Conservation (phyloP, 2,329 filamentous ascomycete genomes). For the Aspergillus thermomutatus region DNA sequence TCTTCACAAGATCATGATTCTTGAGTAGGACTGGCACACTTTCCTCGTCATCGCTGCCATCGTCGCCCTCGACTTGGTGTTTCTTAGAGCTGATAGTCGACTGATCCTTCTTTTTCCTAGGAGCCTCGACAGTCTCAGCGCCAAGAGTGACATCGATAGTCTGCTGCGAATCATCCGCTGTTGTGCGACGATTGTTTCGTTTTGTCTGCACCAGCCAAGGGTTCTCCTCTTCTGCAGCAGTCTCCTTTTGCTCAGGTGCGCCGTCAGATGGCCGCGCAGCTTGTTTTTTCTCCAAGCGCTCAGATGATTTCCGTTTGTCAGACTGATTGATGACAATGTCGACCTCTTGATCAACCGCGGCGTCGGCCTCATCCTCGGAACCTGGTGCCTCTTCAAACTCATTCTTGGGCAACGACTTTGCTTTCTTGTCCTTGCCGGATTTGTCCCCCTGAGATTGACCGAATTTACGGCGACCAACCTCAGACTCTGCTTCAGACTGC, state of each 20-base stretch:
- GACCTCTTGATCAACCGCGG: slow-evolving; percentile 27
- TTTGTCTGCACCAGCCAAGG: slow-evolving; percentile 37
- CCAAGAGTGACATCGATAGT: slow-evolving; percentile 32
- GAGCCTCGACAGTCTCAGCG: slow-evolving; percentile 11
- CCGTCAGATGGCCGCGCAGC: slow-evolving; percentile 11
- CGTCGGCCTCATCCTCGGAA: slow-evolving; percentile 46
- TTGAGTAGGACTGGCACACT: slow-evolving; percentile 42
- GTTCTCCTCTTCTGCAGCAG: slow-evolving; percentile 30
- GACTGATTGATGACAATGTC: slow-evolving; percentile 33
- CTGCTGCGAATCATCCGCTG: slow-evolving; percentile 25
- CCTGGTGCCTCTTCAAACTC: slow-evolving; percentile 61
- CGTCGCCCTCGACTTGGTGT: slow-evolving; percentile 42
- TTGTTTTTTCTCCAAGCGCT: slow-evolving; percentile 16
- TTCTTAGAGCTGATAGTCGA: slow-evolving; percentile 12
- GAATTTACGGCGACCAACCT: slow-evolving; percentile 61
- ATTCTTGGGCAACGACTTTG: slow-evolving; percentile 36
- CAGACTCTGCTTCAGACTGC: slow-evolving; percentile 48
- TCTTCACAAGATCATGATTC: slow-evolving; percentile 67
- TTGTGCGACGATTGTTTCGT: slow-evolving; percentile 30
- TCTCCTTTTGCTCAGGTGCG: slow-evolving; percentile 16
- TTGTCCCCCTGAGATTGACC: slow-evolving; percentile 32
- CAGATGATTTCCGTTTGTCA: slow-evolving; percentile 17
- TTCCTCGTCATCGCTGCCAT: slow-evolving; percentile 39
- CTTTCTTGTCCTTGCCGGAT: slow-evolving; percentile 26
- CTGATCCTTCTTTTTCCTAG: slow-evolving; percentile 23